Conservation (phyloP, 257 asterid species). For the Nicotiana undulata region DNA sequence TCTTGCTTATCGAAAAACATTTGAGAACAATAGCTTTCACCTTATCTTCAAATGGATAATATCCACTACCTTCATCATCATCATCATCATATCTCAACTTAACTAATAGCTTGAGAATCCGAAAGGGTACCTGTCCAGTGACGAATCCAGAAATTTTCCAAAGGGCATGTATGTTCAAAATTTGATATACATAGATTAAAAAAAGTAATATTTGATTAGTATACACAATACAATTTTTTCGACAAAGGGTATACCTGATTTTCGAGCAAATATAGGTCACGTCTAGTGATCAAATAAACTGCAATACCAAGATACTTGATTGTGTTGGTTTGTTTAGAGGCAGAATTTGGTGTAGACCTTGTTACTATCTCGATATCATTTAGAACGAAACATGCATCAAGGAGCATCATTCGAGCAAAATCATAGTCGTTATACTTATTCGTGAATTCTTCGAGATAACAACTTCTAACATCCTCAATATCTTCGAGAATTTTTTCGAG, state of each 20-base stretch:
- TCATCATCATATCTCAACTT: not conserved
- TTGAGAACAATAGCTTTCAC: not conserved
- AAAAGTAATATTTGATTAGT: too few species aligned
- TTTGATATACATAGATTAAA: too few species aligned
- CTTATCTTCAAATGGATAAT: not conserved
- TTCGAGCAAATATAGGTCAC: not conserved
- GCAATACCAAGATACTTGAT: not conserved
- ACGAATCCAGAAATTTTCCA: not conserved
- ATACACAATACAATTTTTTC: too few species aligned
- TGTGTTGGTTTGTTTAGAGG: not conserved
- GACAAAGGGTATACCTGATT: not conserved
- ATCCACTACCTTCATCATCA: not conserved
- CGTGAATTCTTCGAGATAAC: conserved; percentile 4
- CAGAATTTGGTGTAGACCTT: not conserved
- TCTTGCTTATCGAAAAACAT: not conserved
- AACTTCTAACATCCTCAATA: conserved; percentile 8
- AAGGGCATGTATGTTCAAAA: not conserved
- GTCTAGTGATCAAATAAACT: not conserved
- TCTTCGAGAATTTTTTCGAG: conserved; percentile 1
- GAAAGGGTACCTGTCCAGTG: not conserved
- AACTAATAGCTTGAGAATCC: not conserved
- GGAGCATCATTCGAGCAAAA: conserved; percentile 22
- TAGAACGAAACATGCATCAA: not conserved
- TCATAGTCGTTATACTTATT: not conserved
- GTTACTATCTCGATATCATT: not conserved